Evolutionary conservation across 106 monocot species (phyloP).

Genomic region (Dendrobium officinale): DNA sequence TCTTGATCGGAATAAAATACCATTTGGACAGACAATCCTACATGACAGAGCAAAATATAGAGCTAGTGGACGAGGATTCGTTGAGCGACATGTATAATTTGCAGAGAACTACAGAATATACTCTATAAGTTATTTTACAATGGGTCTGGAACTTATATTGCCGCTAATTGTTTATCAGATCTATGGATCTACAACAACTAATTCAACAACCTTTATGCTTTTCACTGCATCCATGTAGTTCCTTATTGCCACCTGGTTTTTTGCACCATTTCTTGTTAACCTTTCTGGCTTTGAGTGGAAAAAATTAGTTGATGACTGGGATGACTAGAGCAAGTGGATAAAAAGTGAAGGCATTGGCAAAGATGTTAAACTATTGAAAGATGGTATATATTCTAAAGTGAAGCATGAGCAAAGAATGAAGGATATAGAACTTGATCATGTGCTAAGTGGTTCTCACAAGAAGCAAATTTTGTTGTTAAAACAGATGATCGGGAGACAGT

Average conservation of each 20-base stretch:
- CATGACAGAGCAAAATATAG: no score
- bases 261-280: conserved; percentile 81
- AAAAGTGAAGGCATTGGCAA: conserved; percentile 63
- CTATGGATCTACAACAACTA: conserved; percentile 43
- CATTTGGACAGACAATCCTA: conserved; percentile 15
- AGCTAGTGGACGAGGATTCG: conserved; percentile 91
- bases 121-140: conserved; percentile 89
- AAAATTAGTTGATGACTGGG: conserved; percentile 95
- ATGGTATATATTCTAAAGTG: no score
- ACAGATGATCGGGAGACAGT: no score
- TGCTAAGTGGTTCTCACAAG: no score
- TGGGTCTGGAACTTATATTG: conserved; percentile 76
- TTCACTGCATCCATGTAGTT: conserved; percentile 90
- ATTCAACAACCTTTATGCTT: conserved; percentile 43
- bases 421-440: no score
- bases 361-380: no score
- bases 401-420: no score
- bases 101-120: conserved; percentile 97
- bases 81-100: conserved; percentile 92
- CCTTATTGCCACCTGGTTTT: conserved; percentile 24
- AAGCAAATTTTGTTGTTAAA: no score
- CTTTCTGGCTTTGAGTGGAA: conserved; percentile 98
- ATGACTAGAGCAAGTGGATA: conserved; percentile 31
- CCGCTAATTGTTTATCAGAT: conserved; percentile 19
- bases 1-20: conserved; percentile 84